Evolutionary conservation across 805 yeast species (phyloP), one percentile per base, ranked within the genome.

Genomic region (Zygoascus ofunaensis): DNA sequence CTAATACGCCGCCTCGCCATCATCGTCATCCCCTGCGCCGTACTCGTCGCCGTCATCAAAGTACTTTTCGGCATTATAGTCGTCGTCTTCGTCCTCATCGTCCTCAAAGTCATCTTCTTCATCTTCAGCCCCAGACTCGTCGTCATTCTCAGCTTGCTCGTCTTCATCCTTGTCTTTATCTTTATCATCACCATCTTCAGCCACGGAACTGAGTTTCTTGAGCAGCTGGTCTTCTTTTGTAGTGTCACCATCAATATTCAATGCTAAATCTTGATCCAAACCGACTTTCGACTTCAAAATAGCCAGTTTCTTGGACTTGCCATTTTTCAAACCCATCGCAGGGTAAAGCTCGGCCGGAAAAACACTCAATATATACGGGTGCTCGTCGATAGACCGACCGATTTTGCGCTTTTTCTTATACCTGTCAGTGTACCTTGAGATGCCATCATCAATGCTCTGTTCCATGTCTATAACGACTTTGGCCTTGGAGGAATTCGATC

Each of bases 361-460:
- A 50, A 84, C 71, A 44, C 75, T 77, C 5, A 77, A 55, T 8
- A 45, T 73, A 59, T 80, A 85, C 1, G 94, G 94, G 63, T 83
- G 87, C 43, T 82, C 87, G 49, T 79, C 82, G 5, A 82, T 74
- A 2, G 89, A 79, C 42, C 80, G 72, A 1, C 87, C 86, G 14
- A 80, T 73, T 55, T 74, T 77, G 45, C 84, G 73, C 54, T 77
- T 78, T 59, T 81, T 81, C 51, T 80, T 68, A 62, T 84, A 89
- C 59, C 71, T 72, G 61, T 89, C 97, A 2, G 94, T 78, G 58
- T 86, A 86, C 55, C 97, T 72, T 57, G 80, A 76, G 36, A 89
- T 73, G 1, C 90, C 87, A 58, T 85, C 95, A 44, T 70, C 42
- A 3, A 45, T 28, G 23, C 43, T 35, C n/a, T 42, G 42, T 17